Evolutionary conservation across 2,329 filamentous ascomycete genomes (phyloP), one percentile per base, ranked within the genome.

Genomic region (Orbilia quercus): DNA sequence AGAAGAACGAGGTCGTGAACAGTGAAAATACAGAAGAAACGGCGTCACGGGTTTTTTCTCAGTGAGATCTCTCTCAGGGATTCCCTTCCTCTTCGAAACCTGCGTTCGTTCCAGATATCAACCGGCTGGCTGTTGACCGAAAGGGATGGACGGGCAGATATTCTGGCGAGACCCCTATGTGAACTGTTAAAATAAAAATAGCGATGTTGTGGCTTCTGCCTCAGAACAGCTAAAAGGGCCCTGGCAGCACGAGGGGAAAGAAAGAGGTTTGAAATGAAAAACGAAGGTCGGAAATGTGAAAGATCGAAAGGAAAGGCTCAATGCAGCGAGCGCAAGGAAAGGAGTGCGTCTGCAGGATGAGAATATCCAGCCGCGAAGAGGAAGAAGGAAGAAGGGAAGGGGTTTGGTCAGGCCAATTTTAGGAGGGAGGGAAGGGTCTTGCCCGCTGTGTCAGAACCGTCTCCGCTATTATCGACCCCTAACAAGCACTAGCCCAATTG

Each of bases 391-490:
- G 60, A 57, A 57, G 59, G 67, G 44, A 25, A 40, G 34, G 62
- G 55, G 54, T 66, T 54, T 23, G 31, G 40, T 58, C 57, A 63
- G 60, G 53, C 38, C 54, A 72, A 65, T 65, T 72, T 53, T 64
- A 54, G 67, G 60, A 31, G 59, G 59, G 28, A 47, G 59, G 67
- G 48, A 58, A 73, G 69, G 69, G 69, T 73, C 69, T 64, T 73
- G 60, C 69, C 69, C 55, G 38, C 60, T 73, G 69, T 73, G 42
- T 73, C 69, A 73, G 69, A 58, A 73, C 69, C 60, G 69, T 73
- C 69, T 73, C 69, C 60, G 60, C 60, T 73, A 55, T 73, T 73
- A 62, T 66, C 42, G 54, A 65, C 62, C 67, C 69, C 55, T 72
- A 72, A 66, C 62, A 57, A 66, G 60, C 20, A 55, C 48, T 73